These are phyloP conservation scores for Fusarium sororula DNA, from an alignment of 2,329 filamentous ascomycete genomes.

Conservation along the genomic window DNA sequence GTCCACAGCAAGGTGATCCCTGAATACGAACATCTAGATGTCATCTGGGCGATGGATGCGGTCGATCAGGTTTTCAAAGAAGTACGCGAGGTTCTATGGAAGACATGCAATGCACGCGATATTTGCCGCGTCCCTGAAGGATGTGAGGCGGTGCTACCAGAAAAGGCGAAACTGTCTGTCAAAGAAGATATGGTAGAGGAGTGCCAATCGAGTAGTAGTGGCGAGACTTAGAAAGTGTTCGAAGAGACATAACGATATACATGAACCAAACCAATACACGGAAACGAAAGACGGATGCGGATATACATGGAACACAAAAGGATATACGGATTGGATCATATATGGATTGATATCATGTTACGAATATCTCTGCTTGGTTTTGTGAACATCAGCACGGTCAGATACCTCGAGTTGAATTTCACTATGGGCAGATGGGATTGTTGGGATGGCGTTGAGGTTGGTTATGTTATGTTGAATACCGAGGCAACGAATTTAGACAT, in stretches of 20 bases:
- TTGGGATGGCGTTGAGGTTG: neutral
- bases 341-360: neutral
- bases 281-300: neutral
- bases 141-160: slow-evolving; percentile 63
- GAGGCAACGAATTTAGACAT: neutral
- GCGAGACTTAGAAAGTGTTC: slow-evolving; percentile 12
- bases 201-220: slow-evolving; percentile 39
- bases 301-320: neutral
- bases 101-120: slow-evolving; percentile 68
- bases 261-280: slow-evolving; percentile 10
- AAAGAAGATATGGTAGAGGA: slow-evolving; percentile 21
- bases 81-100: slow-evolving; percentile 84
- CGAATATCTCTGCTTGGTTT: neutral
- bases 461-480: neutral
- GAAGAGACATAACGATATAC: slow-evolving; percentile 11
- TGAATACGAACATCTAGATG: slow-evolving; percentile 92
- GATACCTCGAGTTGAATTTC: slow-evolving; percentile 1
- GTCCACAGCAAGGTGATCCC: slow-evolving; percentile 86
- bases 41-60: slow-evolving; percentile 93
- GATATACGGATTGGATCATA: neutral
- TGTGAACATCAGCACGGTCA: neutral
- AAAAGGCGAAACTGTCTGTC: slow-evolving; percentile 40
- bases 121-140: slow-evolving; percentile 71
- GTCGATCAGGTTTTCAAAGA: slow-evolving; percentile 85
- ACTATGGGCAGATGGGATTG: neutral